Conservation (phyloP, 306 rosid genomes). For the Castanea sativa region DNA sequence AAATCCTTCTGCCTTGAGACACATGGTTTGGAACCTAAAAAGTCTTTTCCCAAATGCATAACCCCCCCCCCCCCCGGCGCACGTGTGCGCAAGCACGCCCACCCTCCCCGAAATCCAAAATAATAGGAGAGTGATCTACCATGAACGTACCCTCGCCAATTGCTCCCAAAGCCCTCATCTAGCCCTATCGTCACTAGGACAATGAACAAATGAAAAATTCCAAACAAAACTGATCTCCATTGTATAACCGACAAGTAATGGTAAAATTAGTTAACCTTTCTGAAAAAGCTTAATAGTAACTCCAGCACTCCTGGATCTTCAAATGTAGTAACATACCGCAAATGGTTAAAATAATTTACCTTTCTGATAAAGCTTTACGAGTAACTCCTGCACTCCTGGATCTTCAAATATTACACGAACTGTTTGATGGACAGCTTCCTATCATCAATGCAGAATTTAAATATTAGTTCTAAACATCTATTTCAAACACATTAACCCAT, state of each 20-base stretch:
- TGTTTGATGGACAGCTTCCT: conserved; percentile 97
- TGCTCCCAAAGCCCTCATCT: not conserved
- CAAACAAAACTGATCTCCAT: not conserved
- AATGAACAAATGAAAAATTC: not conserved
- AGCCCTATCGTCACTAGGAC: not conserved
- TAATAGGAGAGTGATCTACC: not conserved
- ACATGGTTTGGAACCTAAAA: not conserved
- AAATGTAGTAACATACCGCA: conserved; percentile 39
- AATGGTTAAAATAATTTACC: conserved; percentile 29
- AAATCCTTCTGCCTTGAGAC: not conserved
- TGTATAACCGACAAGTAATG: not conserved
- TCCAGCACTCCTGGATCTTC: conserved; percentile 93
- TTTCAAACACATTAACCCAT: conserved; percentile 21
- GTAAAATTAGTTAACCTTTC: conserved; percentile 28
- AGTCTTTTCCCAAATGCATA: not conserved
- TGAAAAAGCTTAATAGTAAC: conserved; percentile 82
- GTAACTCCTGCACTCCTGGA: conserved; percentile 96
- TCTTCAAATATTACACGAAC: conserved; percentile 95
- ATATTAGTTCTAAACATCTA: conserved; percentile 5
- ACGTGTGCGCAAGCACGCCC: too few relatives aligned
- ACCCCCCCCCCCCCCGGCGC: too few relatives aligned
- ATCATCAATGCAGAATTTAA: conserved; percentile 23
- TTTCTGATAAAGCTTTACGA: conserved; percentile 74
- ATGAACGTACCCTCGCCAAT: not conserved
- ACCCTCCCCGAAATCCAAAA: not conserved